phyloP scores from a whole-genome alignment of 2,329 filamentous ascomycete genomes.

The Cryphonectria radicalis region DNA sequence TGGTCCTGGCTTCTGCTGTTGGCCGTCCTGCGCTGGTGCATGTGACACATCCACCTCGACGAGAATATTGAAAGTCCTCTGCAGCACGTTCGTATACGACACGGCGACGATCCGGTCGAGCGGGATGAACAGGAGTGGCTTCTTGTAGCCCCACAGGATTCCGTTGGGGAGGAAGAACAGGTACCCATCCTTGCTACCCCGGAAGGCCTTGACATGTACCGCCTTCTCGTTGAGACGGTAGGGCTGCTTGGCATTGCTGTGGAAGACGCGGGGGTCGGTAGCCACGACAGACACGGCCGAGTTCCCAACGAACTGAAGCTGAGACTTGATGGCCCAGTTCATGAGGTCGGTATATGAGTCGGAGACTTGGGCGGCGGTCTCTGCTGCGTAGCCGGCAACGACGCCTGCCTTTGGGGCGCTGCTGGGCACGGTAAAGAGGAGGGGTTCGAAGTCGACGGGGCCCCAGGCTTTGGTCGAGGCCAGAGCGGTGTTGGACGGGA shows the following conservation, averaged over 20 bases:
- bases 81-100: conserved; percentile 70
- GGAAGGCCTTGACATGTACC: conserved; percentile 68
- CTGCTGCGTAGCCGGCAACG: conserved; percentile 55
- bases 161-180: conserved; percentile 69
- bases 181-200: conserved; percentile 70
- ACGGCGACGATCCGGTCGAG: conserved; percentile 63
- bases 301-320: conserved; percentile 55
- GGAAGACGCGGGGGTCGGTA: conserved; percentile 60
- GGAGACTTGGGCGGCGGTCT: conserved; percentile 56
- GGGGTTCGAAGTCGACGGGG: conserved; percentile 52
- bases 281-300: conserved; percentile 51
- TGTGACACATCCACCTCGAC: conserved; percentile 58
- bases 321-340: conserved; percentile 62
- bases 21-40: conserved; percentile 29
- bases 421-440: conserved; percentile 67
- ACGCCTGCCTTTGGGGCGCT: conserved; percentile 64
- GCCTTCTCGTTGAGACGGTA: conserved; percentile 65
- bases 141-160: conserved; percentile 73
- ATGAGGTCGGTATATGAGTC: conserved; percentile 64
- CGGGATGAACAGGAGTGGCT: conserved; percentile 68
- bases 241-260: conserved; percentile 59
- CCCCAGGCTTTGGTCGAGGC: conserved; percentile 39
- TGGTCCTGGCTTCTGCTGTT: neutral
- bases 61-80: conserved; percentile 70
- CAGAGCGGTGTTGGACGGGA: conserved; percentile 57